These are phyloP conservation scores for Monascus purpureus DNA, from an alignment of 495 filamentous ascomycete species.

Conservation along the genomic window DNA sequence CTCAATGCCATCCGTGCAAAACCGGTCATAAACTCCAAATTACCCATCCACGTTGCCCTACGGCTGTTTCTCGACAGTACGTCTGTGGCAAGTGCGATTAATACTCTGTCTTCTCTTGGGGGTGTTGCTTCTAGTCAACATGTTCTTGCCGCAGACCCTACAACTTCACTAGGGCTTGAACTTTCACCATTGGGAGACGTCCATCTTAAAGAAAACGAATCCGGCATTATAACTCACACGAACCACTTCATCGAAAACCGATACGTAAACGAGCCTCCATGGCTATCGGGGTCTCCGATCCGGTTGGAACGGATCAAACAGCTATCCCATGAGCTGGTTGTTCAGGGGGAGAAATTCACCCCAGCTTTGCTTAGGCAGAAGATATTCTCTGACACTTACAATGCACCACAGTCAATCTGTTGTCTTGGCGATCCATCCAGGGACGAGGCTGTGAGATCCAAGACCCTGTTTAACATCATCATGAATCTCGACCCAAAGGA, in stretches of 20 bases:
- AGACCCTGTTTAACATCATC: slow-evolving; percentile 24
- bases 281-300: slow-evolving; percentile 38
- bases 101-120: slow-evolving; percentile 24
- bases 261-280: slow-evolving; percentile 34
- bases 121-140: slow-evolving; percentile 50
- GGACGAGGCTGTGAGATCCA: slow-evolving; percentile 7
- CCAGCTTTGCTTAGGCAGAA: slow-evolving; percentile 12
- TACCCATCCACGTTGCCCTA: slow-evolving; percentile 52
- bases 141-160: slow-evolving; percentile 44
- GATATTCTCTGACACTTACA: slow-evolving; percentile 22
- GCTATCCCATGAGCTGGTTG: slow-evolving; percentile 19
- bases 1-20: slow-evolving; percentile 52
- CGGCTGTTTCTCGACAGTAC: slow-evolving; percentile 42
- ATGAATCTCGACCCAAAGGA: slow-evolving; percentile 18
- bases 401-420: slow-evolving; percentile 22
- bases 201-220: slow-evolving; percentile 29
- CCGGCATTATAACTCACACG: slow-evolving; percentile 41
- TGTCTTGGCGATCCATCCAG: slow-evolving; percentile 11
- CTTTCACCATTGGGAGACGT: slow-evolving; percentile 40
- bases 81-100: slow-evolving; percentile 37
- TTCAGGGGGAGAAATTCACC: slow-evolving; percentile 10
- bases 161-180: slow-evolving; percentile 41
- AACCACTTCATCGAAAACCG: slow-evolving; percentile 47
- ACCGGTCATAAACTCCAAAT: slow-evolving; percentile 35
- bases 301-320: slow-evolving; percentile 33